Conservation (phyloP, 306 rosid genomes). For the Cucumis sativus region Cucumber_9930_V3 NC_026657.2:832001-832500, state of each 20-base stretch:
- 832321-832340: neutral
- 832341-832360: neutral
- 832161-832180: neutral
- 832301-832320: neutral
- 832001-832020: too few relatives aligned
- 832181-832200: neutral
- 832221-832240: neutral
- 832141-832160: neutral
- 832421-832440: neutral
- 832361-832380: neutral
- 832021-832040: too few relatives aligned
- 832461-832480: neutral
- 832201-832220: neutral
- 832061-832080: neutral
- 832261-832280: neutral
- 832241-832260: neutral
- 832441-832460: neutral
- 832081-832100: neutral
- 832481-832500: neutral
- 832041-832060: too few relatives aligned
- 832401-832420: neutral
- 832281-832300: neutral
- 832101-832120: too few relatives aligned
- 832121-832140: neutral
- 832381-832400: neutral